Conservation (phyloP, 306 rosid species). For the Morella rubra region DNA sequence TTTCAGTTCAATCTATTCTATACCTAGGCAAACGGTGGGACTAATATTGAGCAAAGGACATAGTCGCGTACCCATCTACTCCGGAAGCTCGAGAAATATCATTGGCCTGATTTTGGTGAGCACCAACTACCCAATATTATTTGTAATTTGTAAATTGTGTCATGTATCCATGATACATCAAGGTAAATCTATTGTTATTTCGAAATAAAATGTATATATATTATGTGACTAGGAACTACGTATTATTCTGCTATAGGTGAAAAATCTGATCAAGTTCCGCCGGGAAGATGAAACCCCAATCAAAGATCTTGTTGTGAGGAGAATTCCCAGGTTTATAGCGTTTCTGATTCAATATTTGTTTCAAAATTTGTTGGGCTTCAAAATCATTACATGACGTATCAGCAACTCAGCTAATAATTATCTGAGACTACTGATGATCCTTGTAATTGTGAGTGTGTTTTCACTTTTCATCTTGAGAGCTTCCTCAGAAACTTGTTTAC, state of each 20-base stretch:
- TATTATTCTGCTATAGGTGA: constrained; percentile 42
- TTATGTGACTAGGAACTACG: background rate
- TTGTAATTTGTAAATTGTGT: background rate
- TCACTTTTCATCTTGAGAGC: background rate
- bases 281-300: constrained; percentile 77
- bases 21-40: constrained; percentile 59
- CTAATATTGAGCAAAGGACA: constrained; percentile 66
- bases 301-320: constrained; percentile 60
- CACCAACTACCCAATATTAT: background rate
- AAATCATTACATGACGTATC: background rate
- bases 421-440: no score
- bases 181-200: background rate
- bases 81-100: constrained; percentile 46
- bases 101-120: constrained; percentile 80
- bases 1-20: constrained; percentile 7
- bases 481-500: background rate
- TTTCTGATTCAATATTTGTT: background rate
- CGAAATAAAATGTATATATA: background rate
- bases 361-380: background rate
- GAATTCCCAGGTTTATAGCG: constrained; percentile 55
- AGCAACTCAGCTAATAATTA: background rate
- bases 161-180: no score
- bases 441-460: background rate
- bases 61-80: constrained; percentile 68
- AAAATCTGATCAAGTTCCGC: constrained; percentile 55